These are phyloP conservation scores for Myxozyma neotropica DNA, from an alignment of 805 yeast genomes.

Conservation along the genomic window DNA sequence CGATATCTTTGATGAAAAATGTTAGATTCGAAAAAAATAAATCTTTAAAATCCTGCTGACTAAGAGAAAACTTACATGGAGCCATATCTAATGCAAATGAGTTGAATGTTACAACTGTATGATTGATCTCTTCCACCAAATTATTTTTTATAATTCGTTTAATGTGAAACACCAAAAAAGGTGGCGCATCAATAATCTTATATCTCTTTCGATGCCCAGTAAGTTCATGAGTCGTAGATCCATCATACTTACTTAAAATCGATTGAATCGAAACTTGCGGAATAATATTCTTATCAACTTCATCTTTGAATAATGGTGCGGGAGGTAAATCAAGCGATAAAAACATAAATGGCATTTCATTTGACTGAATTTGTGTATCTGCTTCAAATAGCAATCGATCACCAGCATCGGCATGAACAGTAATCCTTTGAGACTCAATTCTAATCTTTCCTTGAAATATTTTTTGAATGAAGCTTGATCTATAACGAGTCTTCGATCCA, in stretches of 20 bases:
- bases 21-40: no score
- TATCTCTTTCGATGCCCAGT: constrained; percentile 46
- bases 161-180: constrained; percentile 56
- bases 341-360: constrained; percentile 50
- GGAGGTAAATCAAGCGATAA: constrained; percentile 64
- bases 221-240: constrained; percentile 41
- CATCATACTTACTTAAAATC: constrained; percentile 48
- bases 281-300: constrained; percentile 48
- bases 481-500: constrained; percentile 38
- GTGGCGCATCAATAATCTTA: constrained; percentile 52
- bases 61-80: constrained; percentile 40
- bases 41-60: no score
- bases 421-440: constrained; percentile 41
- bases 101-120: constrained; percentile 66
- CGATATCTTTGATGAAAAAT: constrained; percentile 7
- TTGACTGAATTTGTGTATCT: constrained; percentile 31
- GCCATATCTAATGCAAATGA: constrained; percentile 46
- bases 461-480: constrained; percentile 42
- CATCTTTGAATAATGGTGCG: constrained; percentile 57
- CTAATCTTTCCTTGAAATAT: constrained; percentile 59
- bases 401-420: constrained; percentile 37
- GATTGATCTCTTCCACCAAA: constrained; percentile 51
- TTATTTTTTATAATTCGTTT: constrained; percentile 53
- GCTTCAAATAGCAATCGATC: constrained; percentile 36
- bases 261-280: constrained; percentile 49